phyloP scores from a whole-genome alignment of 2,329 filamentous ascomycete species.

The Didymella glomerata region DNA sequence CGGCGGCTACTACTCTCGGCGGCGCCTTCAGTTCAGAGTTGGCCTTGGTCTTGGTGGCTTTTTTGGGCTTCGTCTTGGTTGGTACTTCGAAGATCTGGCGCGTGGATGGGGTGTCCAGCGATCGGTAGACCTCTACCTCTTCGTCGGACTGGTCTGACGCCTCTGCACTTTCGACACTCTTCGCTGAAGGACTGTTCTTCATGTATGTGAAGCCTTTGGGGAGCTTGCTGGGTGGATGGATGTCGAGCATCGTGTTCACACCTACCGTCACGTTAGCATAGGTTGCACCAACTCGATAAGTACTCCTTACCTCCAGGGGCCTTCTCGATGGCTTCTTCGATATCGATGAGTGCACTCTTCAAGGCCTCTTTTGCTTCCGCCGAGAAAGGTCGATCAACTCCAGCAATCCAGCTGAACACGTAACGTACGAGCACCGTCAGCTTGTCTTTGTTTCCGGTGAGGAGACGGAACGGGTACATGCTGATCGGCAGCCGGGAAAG shows the following conservation, averaged over 20 bases:
- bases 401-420: not conserved
- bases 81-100: not conserved
- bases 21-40: not conserved
- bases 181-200: not conserved
- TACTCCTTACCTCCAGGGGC: no score
- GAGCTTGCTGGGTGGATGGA: no score
- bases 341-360: no score
- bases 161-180: not conserved
- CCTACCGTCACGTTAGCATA: no score
- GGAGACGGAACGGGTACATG: not conserved
- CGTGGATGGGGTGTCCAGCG: not conserved
- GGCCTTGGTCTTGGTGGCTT: not conserved
- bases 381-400: not conserved
- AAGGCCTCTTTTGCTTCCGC: no score
- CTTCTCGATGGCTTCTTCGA: no score
- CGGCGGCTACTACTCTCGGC: not conserved
- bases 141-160: not conserved
- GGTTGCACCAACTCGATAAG: no score
- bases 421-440: not conserved
- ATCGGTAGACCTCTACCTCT: not conserved
- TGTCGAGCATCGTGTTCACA: no score
- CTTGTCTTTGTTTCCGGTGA: not conserved
- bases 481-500: not conserved
- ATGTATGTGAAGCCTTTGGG: not conserved
- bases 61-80: not conserved